Evolutionary conservation across 352 stramenopile species (phyloP).

Genomic region (Globisporangium cederbergense): DNA sequence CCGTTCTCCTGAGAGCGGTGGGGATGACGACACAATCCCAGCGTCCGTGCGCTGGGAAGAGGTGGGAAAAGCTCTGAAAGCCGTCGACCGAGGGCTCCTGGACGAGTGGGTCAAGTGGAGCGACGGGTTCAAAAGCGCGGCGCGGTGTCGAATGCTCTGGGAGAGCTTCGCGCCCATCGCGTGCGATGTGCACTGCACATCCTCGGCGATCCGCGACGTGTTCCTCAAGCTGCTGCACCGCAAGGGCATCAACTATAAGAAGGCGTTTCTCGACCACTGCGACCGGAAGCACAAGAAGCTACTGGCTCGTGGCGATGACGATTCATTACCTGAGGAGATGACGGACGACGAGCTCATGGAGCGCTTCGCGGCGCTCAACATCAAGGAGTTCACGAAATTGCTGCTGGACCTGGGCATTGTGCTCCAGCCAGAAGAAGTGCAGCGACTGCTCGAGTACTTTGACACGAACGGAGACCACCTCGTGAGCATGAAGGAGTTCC

Average conservation of each 20-base stretch:
- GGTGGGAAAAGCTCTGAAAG: slow-evolving; percentile 87
- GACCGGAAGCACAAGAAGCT: slow-evolving; percentile 52
- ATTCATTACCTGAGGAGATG: slow-evolving; percentile 57
- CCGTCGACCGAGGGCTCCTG: slow-evolving; percentile 79
- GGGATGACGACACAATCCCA: slow-evolving; percentile 28
- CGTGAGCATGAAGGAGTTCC: slow-evolving; percentile 78
- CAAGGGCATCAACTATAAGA: slow-evolving; percentile 82
- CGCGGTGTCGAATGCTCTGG: slow-evolving; percentile 75
- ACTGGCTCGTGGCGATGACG: slow-evolving; percentile 47
- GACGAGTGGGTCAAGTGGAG: slow-evolving; percentile 85
- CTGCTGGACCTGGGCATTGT: slow-evolving; percentile 73
- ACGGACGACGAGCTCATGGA: slow-evolving; percentile 61
- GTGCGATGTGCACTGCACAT: slow-evolving; percentile 88
- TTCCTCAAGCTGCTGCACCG: slow-evolving; percentile 90
- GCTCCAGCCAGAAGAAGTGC: slow-evolving; percentile 74
- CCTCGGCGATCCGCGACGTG: slow-evolving; percentile 81
- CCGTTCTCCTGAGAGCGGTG: slow-evolving; percentile 7
- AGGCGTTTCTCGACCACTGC: slow-evolving; percentile 72
- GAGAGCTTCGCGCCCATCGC: slow-evolving; percentile 80
- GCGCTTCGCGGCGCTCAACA: slow-evolving; percentile 44
- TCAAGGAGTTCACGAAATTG: slow-evolving; percentile 52
- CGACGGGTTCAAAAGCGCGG: slow-evolving; percentile 45
- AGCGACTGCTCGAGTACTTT: slow-evolving; percentile 86
- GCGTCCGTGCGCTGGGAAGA: slow-evolving; percentile 63
- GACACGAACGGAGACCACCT: slow-evolving; percentile 61